Percentiles rank a stretch among this genome's conserved stretches.
Conservation (phyloP, 768 basidiomycete species). For the Suillus tomentosus region DNA sequence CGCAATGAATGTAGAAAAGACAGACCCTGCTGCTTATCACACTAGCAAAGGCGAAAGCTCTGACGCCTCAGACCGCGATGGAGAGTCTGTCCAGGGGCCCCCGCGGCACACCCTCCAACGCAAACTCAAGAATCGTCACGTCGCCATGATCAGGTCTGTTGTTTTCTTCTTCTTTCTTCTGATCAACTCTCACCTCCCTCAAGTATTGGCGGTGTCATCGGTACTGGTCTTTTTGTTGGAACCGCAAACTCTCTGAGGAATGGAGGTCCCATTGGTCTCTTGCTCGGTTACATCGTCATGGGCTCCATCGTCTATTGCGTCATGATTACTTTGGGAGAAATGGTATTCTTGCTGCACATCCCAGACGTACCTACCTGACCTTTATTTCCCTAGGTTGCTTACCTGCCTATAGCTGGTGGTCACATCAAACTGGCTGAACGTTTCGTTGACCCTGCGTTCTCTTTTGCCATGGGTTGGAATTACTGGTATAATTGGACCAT, state of each 20-base stretch:
- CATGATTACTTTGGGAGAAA: conserved; percentile 69
- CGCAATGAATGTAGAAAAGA: conserved; percentile 28
- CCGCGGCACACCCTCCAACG: conserved; percentile 41
- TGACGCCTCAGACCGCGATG: conserved; percentile 24
- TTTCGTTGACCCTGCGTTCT: conserved; percentile 77
- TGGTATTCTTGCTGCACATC: conserved; percentile 68
- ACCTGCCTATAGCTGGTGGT: conserved; percentile 75
- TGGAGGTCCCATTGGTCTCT: conserved; percentile 74
- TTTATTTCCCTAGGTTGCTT: conserved; percentile 66
- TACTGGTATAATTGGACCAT: conserved; percentile 47
- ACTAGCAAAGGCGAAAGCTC: conserved; percentile 12
- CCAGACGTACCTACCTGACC: conserved; percentile 46
- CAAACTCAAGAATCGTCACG: conserved; percentile 75
- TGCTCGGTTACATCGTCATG: conserved; percentile 69
- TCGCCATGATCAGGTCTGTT: conserved; percentile 76
- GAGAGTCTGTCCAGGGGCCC: conserved; percentile 18
- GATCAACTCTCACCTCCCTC: not conserved
- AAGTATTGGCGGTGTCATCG: conserved; percentile 61
- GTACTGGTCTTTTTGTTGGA: conserved; percentile 70
- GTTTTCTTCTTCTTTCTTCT: not conserved
- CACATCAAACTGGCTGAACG: conserved; percentile 83
- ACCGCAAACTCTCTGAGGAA: conserved; percentile 50
- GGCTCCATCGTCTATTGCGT: conserved; percentile 71
- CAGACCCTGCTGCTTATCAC: not conserved
- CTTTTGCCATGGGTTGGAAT: conserved; percentile 57